Conservation (phyloP, 345 rosid genomes). For the Raphanus sativus region DNA sequence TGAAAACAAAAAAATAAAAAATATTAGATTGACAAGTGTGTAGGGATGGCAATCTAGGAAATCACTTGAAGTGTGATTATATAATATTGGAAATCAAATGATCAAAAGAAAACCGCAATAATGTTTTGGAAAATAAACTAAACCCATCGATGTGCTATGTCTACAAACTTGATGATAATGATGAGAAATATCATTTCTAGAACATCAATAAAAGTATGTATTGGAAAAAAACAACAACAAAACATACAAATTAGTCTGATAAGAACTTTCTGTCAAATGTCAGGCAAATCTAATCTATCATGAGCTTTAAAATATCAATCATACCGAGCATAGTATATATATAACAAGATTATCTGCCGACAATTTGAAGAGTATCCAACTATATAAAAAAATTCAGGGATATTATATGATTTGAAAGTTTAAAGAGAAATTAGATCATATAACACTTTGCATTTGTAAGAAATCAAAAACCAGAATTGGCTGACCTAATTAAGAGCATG, state of each 20-base stretch:
- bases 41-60: too few species aligned
- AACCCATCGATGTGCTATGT: neutral
- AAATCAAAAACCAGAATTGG: neutral
- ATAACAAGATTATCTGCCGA: neutral
- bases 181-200: neutral
- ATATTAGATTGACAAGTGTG: neutral
- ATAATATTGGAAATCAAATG: neutral
- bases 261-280: neutral
- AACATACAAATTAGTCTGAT: neutral
- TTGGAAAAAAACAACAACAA: neutral
- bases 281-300: neutral
- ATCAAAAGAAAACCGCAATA: neutral
- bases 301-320: neutral
- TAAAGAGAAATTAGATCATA: too few species aligned
- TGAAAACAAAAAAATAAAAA: neutral
- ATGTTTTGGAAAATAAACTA: neutral
- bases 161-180: neutral
- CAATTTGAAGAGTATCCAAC: neutral
- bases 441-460: too few species aligned
- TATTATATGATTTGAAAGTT: too few species aligned
- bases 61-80: neutral
- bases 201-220: slow-evolving; percentile 1
- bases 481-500: neutral
- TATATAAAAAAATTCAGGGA: too few species aligned
- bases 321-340: neutral